Percentiles rank a stretch among this genome's conserved stretches.
Evolutionary conservation across 2,329 filamentous ascomycete species (phyloP).

Genomic region (Alternaria incomplexa): DNA sequence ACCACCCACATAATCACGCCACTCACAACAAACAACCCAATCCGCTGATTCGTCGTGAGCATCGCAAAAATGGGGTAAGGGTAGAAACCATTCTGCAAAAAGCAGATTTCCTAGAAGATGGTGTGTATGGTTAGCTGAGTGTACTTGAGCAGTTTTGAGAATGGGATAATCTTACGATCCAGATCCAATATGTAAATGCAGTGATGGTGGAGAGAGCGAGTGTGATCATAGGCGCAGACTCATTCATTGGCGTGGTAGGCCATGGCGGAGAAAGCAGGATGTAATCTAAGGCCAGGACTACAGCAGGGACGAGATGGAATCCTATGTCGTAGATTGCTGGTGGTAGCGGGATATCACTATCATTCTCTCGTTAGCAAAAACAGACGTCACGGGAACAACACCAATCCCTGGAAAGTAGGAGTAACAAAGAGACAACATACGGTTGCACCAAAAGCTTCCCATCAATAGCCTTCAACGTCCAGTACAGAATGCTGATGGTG

Average conservation of each 20-base stretch:
- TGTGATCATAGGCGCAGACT: slow-evolving; percentile 59
- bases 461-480: slow-evolving; percentile 65
- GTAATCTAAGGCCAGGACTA: slow-evolving; percentile 69
- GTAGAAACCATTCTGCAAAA: slow-evolving; percentile 72
- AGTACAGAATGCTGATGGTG: slow-evolving; percentile 75
- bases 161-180: slow-evolving; percentile 56
- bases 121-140: background rate
- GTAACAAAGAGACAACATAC: background rate
- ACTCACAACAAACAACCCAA: slow-evolving; percentile 71
- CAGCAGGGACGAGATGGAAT: slow-evolving; percentile 62
- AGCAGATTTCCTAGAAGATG: slow-evolving; percentile 65
- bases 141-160: background rate
- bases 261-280: slow-evolving; percentile 75
- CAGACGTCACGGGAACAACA: background rate
- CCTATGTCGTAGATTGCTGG: slow-evolving; percentile 58
- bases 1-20: slow-evolving; percentile 74
- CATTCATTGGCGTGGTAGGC: slow-evolving; percentile 59
- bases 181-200: slow-evolving; percentile 75
- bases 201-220: slow-evolving; percentile 64
- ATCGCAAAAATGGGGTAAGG: slow-evolving; percentile 84
- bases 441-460: slow-evolving; percentile 61
- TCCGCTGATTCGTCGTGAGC: slow-evolving; percentile 69
- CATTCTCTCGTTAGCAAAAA: background rate
- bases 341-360: slow-evolving; percentile 39
- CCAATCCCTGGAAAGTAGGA: too few species aligned